Evolutionary conservation across 2,329 filamentous ascomycete genomes (phyloP).

Genomic region (Aciculosporium take): DNA sequence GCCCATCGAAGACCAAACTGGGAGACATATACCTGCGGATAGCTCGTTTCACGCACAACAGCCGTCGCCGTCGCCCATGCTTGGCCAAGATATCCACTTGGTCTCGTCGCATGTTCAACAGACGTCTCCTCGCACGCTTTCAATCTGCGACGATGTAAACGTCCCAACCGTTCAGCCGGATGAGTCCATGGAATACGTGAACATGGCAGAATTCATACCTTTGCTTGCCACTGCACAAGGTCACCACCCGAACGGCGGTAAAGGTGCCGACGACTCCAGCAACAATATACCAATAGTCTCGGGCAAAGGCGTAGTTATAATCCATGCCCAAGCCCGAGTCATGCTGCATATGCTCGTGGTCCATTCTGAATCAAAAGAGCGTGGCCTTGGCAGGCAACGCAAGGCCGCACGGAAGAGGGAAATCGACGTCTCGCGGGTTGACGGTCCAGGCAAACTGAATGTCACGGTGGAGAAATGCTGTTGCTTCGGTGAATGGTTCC

Average conservation of each 20-base stretch:
- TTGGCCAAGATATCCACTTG: conserved; percentile 30
- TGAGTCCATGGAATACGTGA: no score
- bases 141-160: conserved; percentile 26
- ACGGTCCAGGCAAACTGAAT: neutral
- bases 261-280: conserved; percentile 32
- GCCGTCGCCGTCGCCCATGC: conserved; percentile 46
- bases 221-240: conserved; percentile 25
- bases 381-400: conserved; percentile 9
- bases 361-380: conserved; percentile 19
- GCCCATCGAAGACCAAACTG: conserved; percentile 36
- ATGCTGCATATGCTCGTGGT: conserved; percentile 17
- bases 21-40: conserved; percentile 39
- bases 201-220: no score
- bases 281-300: conserved; percentile 45
- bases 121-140: conserved; percentile 29
- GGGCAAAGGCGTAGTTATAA: conserved; percentile 36
- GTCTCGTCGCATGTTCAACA: conserved; percentile 36
- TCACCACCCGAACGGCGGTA: conserved; percentile 26
- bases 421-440: neutral
- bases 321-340: conserved; percentile 23
- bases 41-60: conserved; percentile 38
- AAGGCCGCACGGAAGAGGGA: neutral
- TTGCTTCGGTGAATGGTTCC: no score
- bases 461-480: neutral
- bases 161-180: no score